Evolutionary conservation across 495 filamentous ascomycete species (phyloP), one percentile per base, ranked within the genome.

Genomic region (Hypoxylon lenormandii): DNA sequence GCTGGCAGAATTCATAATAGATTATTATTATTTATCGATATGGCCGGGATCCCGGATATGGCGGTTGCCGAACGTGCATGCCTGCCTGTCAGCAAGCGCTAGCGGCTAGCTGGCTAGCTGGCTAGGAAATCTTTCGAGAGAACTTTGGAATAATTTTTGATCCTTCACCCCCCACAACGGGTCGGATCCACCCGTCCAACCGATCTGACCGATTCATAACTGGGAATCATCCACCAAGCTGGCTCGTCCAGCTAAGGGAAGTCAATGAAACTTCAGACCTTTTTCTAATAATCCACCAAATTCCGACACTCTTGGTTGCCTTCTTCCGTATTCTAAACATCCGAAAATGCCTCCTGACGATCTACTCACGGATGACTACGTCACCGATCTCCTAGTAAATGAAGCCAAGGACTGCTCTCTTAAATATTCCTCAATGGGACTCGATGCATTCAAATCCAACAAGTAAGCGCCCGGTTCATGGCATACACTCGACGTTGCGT

Each of bases 391-490:
- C 12, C 80, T 96, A 38, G 86, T 89, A 47, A 86, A 87, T 28
- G 92, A 96, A 74, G 92, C 93, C 15, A 85, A 82, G 50, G 85
- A 87, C 19, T 79, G 75, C 30, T 89, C 88, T n/a, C 78, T 88
- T 33, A 89, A 86, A 70, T 96, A 96, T 74, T 88, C 90, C 0
- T 72, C 86, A 4, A 81, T 92, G 62, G 93, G 93, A 3, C 74
- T 94, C 16, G 84, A 88, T 50, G 91, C 91, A 10, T 89, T 90
- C 64, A 80, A 87, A 56, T 72, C 80, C 28, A 84, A 83, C 66
- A 90, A 89, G 92, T 94, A 81, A 60, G 66, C 60, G 52, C 38
- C 56, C 50, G 19, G 23, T 26, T 54, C 43, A 15, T 52, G 51
- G 43, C 46, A 37, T 22, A 37, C 2, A 54, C 10, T 40, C 13